Base-by-base conservation (phyloP, 768 basidiomycete genomes). In the Fibroporia radiculosa region DNA sequence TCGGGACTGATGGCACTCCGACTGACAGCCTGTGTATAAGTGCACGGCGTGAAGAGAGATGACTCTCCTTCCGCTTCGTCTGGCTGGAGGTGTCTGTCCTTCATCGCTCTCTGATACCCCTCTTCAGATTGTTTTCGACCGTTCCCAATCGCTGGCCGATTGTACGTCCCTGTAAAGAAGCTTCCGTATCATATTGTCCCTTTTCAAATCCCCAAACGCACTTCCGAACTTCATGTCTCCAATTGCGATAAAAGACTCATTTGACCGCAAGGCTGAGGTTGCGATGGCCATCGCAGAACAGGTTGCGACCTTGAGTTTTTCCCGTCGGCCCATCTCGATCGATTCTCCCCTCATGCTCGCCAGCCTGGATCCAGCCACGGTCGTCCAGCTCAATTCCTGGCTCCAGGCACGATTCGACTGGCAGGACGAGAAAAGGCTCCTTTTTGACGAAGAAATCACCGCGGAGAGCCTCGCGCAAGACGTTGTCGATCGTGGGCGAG, bases 221-320 rank as follows among this genome's bases (percentile, higher is more conserved):
- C n/a, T 28, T 8, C 3, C 39, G 20, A 19, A 18, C 41, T 18
- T 12, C 4, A 27, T 42, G 27, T 19, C 28, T 22, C 19, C 41
- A 18, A 27, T 10, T 18, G 16, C 41, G 19, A 42, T 20, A 6
- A 35, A 35, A 18, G 20, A 6, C 27, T 29, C 29, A 10, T 32
- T 18, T 18, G 41, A 31, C 10, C 41, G 22, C 31, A 41, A 48
- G 40, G 49, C 57, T 2, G 48, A 55, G 8, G 43, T 67, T 22
- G 61, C 66, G 8, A 55, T 58, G 53, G 56, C 56, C 38, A 66
- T 68, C 20, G 57, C 63, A n/a, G 53, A 61, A 27, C 59, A 66
- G 50, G 56, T 66, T 12, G 49, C 61, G 2, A 53, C 47, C 32
- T 48, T 68, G 24, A 59, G 59, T 48, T 61, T 61, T 45, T 54